Conservation (phyloP, 177 flowering plant genomes). For the Vitis hybrid region DNA sequence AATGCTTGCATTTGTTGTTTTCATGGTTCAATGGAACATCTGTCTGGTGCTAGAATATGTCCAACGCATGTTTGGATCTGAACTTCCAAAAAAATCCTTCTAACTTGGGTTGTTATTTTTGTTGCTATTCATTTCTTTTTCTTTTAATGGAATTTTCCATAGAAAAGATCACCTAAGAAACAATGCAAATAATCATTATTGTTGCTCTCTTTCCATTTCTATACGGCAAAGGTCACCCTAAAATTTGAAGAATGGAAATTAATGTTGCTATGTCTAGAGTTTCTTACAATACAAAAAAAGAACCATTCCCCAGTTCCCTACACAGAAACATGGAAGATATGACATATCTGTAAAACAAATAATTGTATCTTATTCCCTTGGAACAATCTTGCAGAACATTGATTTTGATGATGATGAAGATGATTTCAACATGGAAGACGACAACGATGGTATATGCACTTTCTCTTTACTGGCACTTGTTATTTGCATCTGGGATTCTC, state of each 20-base stretch:
- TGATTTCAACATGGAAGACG: conserved; percentile 52
- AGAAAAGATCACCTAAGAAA: too few relatives aligned
- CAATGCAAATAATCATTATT: too few relatives aligned
- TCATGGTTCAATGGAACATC: neutral
- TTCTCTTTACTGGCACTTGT: neutral
- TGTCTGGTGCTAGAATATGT: neutral
- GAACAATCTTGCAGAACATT: conserved; percentile 30
- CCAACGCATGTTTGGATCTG: neutral
- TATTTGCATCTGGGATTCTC: neutral
- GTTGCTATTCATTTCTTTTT: too few relatives aligned
- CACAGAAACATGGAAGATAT: too few relatives aligned
- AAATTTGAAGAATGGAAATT: too few relatives aligned
- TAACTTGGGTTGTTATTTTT: too few relatives aligned
- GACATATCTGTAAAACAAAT: neutral
- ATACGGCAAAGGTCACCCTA: too few relatives aligned
- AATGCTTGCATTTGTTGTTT: neutral
- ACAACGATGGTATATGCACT: conserved; percentile 40
- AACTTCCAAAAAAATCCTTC: neutral
- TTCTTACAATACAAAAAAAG: neutral
- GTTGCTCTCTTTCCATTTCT: too few relatives aligned
- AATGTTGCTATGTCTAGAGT: neutral
- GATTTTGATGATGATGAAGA: conserved; percentile 64
- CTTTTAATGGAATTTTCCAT: too few relatives aligned
- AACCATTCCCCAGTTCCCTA: too few relatives aligned
- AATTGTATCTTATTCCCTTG: neutral